Conservation (phyloP, 257 asterid genomes). For the Solanum dulcamara region DNA sequence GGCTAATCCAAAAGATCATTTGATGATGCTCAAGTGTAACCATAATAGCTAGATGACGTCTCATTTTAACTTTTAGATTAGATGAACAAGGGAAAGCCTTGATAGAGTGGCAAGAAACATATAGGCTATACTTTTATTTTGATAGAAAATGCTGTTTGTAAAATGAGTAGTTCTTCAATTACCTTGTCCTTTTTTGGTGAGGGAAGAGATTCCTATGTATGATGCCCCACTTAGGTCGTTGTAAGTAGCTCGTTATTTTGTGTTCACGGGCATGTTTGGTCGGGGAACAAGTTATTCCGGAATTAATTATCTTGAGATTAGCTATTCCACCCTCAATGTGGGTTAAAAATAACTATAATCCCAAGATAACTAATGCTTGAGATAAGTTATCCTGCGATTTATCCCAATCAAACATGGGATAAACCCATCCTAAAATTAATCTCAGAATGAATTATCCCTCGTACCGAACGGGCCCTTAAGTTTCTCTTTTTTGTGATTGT, state of each 20-base stretch:
- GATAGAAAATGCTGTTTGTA: neutral
- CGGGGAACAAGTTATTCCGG: fast-evolving
- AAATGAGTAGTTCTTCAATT: neutral
- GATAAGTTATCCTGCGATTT: neutral
- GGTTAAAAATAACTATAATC: neutral
- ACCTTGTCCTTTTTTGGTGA: neutral
- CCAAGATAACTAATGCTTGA: neutral
- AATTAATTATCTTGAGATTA: no score
- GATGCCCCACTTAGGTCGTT: neutral
- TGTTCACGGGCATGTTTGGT: neutral
- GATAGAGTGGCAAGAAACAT: neutral
- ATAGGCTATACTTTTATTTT: neutral
- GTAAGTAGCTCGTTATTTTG: neutral
- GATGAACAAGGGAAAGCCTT: neutral
- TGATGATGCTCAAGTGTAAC: neutral
- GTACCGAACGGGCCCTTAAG: neutral
- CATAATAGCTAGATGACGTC: neutral
- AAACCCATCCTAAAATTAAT: neutral
- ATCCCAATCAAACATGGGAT: neutral
- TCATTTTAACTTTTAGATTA: neutral
- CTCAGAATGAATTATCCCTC: neutral
- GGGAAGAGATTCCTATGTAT: neutral
- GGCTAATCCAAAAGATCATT: neutral
- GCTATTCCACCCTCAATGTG: neutral
- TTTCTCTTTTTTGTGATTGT: no score